phyloP scores from a whole-genome alignment of 768 basidiomycete genomes.

The Clitopilus hobsonii region DNA sequence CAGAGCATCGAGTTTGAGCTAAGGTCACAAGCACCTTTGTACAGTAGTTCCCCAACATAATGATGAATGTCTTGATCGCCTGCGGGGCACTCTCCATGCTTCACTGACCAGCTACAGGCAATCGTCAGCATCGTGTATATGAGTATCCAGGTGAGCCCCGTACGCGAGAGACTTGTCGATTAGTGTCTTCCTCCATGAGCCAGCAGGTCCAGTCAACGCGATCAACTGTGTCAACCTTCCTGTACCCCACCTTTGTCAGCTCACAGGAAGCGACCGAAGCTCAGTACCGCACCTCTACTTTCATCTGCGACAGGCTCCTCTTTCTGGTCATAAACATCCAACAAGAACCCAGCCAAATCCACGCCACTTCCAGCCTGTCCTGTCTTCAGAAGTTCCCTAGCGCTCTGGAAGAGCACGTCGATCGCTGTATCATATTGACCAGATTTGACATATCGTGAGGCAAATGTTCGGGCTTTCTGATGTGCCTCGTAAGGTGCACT shows the following conservation, averaged over 20 bases:
- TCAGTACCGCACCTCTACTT: slow-evolving; percentile 60
- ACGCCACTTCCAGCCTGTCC: slow-evolving; percentile 88
- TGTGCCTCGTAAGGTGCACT: slow-evolving; percentile 89
- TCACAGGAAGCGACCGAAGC: neutral
- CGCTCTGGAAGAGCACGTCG: slow-evolving; percentile 88
- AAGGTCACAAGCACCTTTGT: slow-evolving; percentile 55
- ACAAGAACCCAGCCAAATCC: slow-evolving; percentile 74
- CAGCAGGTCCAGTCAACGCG: slow-evolving; percentile 73
- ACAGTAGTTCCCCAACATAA: slow-evolving; percentile 85
- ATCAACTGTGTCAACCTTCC: slow-evolving; percentile 90
- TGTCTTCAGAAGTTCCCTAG: slow-evolving; percentile 82
- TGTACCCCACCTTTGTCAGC: slow-evolving; percentile 26
- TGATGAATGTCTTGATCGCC: slow-evolving; percentile 89
- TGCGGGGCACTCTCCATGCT: slow-evolving; percentile 70
- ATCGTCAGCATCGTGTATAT: slow-evolving; percentile 12
- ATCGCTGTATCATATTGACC: slow-evolving; percentile 82
- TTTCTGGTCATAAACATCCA: slow-evolving; percentile 80
- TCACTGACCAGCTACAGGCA: slow-evolving; percentile 74
- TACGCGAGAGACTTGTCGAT: slow-evolving; percentile 83
- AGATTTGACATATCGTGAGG: slow-evolving; percentile 80
- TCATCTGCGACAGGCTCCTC: slow-evolving; percentile 71
- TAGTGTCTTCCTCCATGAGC: slow-evolving; percentile 87
- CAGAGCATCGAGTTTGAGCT: neutral
- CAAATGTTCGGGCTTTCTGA: slow-evolving; percentile 95
- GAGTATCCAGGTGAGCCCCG: slow-evolving; percentile 21